phyloP scores from a whole-genome alignment of 2,329 filamentous ascomycete genomes.

The Aspergillus eucalypticola region DNA sequence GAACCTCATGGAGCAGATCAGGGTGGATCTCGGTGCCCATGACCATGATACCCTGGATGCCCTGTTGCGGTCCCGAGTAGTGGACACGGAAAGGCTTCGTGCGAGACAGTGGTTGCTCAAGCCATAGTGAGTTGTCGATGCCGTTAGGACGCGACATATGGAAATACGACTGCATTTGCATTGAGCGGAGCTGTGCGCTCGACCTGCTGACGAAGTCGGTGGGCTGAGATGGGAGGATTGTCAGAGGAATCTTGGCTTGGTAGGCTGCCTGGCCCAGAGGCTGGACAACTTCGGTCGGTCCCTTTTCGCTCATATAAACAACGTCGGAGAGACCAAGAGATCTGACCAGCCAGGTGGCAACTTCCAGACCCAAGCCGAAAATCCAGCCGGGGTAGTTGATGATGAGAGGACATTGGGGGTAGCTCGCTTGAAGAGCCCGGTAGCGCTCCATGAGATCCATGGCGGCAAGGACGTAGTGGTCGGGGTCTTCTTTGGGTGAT shows the following conservation, averaged over 20 bases:
- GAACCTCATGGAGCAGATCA: conserved; percentile 50
- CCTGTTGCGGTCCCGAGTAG: conserved; percentile 48
- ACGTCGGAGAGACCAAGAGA: conserved; percentile 53
- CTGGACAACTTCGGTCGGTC: conserved; percentile 45
- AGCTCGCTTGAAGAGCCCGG: conserved; percentile 40
- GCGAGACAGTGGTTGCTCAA: conserved; percentile 46
- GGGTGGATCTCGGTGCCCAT: conserved; percentile 53
- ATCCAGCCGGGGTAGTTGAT: conserved; percentile 61
- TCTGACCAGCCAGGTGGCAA: conserved; percentile 50
- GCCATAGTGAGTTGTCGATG: conserved; percentile 45
- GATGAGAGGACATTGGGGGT: conserved; percentile 52
- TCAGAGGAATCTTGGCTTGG: conserved; percentile 39
- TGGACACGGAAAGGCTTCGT: conserved; percentile 51
- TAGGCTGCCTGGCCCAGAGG: conserved; percentile 44
- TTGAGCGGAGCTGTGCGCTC: conserved; percentile 54
- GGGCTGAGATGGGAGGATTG: conserved; percentile 49
- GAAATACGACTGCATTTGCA: conserved; percentile 65
- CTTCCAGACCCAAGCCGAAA: conserved; percentile 53
- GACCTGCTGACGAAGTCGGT: conserved; percentile 49
- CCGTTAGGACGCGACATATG: conserved; percentile 44
- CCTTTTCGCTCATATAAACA: conserved; percentile 55
- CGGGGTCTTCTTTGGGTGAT: conserved; percentile 57
- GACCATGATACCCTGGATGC: conserved; percentile 54
- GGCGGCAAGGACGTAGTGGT: conserved; percentile 56
- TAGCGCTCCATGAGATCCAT: conserved; percentile 56